These are phyloP conservation scores for Syzygium grande DNA, from an alignment of 345 rosid genomes.

Conservation along the genomic window DNA sequence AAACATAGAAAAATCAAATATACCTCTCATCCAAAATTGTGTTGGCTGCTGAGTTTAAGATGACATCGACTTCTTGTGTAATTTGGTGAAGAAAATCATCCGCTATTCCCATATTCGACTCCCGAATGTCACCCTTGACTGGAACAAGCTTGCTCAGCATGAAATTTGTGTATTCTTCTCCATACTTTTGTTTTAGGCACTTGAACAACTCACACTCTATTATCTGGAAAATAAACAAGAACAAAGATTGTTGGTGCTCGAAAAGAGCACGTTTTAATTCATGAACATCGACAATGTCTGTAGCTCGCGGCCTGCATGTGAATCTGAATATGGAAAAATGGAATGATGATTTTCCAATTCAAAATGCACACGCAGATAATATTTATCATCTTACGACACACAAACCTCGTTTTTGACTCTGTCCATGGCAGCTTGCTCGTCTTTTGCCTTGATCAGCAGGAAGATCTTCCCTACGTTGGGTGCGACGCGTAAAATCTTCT, in stretches of 20 bases:
- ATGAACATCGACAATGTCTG: background rate
- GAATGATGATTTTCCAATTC: background rate
- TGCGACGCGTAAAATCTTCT: constrained; percentile 3
- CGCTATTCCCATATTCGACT: constrained; percentile 5
- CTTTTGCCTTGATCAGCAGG: constrained; percentile 4
- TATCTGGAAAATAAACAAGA: background rate
- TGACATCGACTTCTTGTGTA: constrained; percentile 14
- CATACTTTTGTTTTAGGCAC: background rate
- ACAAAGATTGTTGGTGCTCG: background rate
- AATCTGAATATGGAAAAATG: background rate
- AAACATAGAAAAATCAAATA: background rate
- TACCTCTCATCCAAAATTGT: constrained; percentile 7
- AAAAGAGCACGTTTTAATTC: background rate
- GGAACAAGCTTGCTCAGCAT: constrained; percentile 10
- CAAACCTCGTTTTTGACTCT: constrained; percentile 2
- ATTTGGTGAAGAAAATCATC: background rate
- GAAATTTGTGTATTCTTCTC: background rate
- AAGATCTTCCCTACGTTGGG: constrained; percentile 5
- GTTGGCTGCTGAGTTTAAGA: constrained; percentile 23
- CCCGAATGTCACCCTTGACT: constrained; percentile 1
- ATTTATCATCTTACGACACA: background rate
- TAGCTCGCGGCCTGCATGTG: background rate
- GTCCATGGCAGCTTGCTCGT: background rate
- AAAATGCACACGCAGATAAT: background rate
- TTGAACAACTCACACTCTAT: background rate